phyloP scores from a whole-genome alignment of 805 yeast genomes.

The Tanozyma kutaoensis region DNA sequence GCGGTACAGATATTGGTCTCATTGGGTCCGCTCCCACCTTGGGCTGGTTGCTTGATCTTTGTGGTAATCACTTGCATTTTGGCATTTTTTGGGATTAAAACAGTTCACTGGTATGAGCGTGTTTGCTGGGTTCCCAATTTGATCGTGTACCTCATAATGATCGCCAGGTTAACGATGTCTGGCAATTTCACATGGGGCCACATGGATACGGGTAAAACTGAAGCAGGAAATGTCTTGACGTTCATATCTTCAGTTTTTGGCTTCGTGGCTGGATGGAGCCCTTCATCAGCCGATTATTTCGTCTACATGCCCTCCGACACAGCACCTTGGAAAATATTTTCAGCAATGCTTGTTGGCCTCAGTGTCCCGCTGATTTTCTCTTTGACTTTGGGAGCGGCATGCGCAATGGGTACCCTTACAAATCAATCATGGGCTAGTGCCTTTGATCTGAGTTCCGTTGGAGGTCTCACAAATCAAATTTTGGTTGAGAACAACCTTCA shows the following conservation, averaged over 20 bases:
- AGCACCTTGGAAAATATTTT: conserved; percentile 13
- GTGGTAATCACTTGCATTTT: conserved; percentile 14
- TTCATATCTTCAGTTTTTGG: conserved; percentile 5
- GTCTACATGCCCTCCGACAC: conserved; percentile 18
- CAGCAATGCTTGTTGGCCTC: conserved; percentile 15
- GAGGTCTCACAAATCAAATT: conserved; percentile 17
- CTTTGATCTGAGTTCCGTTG: conserved; percentile 15
- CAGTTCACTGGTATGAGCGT: conserved; percentile 16
- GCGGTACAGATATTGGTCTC: conserved; percentile 16
- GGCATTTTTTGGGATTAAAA: conserved; percentile 19
- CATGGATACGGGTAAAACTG: conserved; percentile 13
- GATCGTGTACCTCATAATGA: conserved; percentile 13
- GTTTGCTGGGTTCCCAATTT: conserved; percentile 20
- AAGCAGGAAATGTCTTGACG: conserved; percentile 7
- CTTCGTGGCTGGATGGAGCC: conserved; percentile 19
- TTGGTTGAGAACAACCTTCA: conserved; percentile 14
- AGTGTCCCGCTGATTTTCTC: conserved; percentile 14
- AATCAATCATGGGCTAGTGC: conserved; percentile 20
- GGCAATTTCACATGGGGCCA: conserved; percentile 11
- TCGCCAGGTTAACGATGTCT: conserved; percentile 14
- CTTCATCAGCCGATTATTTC: conserved; percentile 20
- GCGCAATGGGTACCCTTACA: conserved; percentile 14
- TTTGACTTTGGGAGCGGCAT: conserved; percentile 18
- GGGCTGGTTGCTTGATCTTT: conserved; percentile 22
- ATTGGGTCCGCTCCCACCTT: conserved; percentile 17